Evolutionary conservation across 1,284 basidiomycete genomes (phyloP).

Genomic region (Ganoderma resinaceum): DNA sequence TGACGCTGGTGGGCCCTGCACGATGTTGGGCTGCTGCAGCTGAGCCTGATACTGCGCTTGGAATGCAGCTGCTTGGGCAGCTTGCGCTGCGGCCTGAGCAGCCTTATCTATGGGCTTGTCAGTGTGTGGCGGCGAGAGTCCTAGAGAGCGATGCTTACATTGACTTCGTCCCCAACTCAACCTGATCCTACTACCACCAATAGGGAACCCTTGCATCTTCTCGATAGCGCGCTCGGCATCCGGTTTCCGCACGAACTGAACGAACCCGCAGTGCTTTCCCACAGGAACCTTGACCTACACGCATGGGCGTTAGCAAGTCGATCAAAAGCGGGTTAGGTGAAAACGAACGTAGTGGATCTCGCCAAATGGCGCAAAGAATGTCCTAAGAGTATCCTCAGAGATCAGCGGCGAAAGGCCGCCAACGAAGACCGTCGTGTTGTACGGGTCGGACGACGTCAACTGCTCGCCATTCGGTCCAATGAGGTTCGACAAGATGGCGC

Average conservation of each 20-base stretch:
- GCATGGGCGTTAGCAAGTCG: conserved; percentile 17
- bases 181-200: conserved; percentile 89
- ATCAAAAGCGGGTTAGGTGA: conserved; percentile 6
- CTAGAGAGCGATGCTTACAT: conserved; percentile 58
- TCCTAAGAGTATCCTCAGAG: conserved; percentile 85
- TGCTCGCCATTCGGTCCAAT: conserved; percentile 87
- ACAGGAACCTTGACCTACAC: conserved; percentile 91
- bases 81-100: conserved; percentile 85
- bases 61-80: conserved; percentile 74
- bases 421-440: conserved; percentile 93
- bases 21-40: conserved; percentile 31
- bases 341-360: conserved; percentile 85
- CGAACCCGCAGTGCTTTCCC: conserved; percentile 95
- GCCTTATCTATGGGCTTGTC: conserved; percentile 69
- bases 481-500: conserved; percentile 78
- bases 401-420: conserved; percentile 88
- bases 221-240: conserved; percentile 94
- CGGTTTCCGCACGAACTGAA: conserved; percentile 90
- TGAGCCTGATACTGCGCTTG: conserved; percentile 57
- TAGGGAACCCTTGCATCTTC: conserved; percentile 95
- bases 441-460: conserved; percentile 84
- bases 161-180: conserved; percentile 94
- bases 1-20: conserved; percentile 11
- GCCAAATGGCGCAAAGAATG: conserved; percentile 90
- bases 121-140: background rate